Evolutionary conservation across 108 stramenopile genomes (phyloP).

Genomic region (Poteriospumella lacustris): DNA sequence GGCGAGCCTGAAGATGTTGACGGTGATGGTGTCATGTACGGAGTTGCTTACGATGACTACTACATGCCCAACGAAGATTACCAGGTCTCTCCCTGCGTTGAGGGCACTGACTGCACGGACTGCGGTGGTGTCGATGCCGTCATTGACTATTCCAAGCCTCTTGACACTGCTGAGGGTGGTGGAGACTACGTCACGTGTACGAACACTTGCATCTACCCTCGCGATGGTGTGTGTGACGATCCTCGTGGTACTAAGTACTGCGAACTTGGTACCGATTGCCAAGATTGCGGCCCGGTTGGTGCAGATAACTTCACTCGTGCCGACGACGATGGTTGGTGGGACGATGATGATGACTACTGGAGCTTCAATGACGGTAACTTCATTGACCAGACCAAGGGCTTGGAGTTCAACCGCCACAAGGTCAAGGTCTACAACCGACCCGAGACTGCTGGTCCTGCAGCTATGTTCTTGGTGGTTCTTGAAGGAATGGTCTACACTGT

Average conservation of each 20-base stretch:
- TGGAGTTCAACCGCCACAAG: not conserved
- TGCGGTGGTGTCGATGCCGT: slow-evolving; percentile 40
- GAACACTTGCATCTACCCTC: slow-evolving; percentile 40
- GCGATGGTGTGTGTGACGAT: slow-evolving; percentile 46
- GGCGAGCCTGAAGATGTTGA: not conserved
- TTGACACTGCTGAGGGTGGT: not conserved
- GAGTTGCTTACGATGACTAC: slow-evolving; percentile 28
- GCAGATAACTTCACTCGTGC: slow-evolving; percentile 37
- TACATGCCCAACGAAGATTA: slow-evolving; percentile 18
- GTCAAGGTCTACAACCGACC: not conserved
- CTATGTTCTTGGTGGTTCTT: slow-evolving; percentile 16
- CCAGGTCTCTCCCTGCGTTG: slow-evolving; percentile 36
- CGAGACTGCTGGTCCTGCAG: not conserved
- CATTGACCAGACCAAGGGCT: not conserved
- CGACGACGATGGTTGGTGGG: slow-evolving; percentile 32
- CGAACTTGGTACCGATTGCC: slow-evolving; percentile 42
- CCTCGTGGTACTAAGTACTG: slow-evolving; percentile 30
- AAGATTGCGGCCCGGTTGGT: slow-evolving; percentile 46
- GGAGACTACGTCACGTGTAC: slow-evolving; percentile 34
- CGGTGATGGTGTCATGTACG: not conserved
- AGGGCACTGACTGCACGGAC: slow-evolving; percentile 53
- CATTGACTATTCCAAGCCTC: not conserved
- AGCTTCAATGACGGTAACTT: slow-evolving; percentile 18
- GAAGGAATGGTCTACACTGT: slow-evolving; percentile 24
- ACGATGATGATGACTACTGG: slow-evolving; percentile 30